Base-by-base conservation (phyloP, 73 alveolate species). In the Diophrys sp. region DNA sequence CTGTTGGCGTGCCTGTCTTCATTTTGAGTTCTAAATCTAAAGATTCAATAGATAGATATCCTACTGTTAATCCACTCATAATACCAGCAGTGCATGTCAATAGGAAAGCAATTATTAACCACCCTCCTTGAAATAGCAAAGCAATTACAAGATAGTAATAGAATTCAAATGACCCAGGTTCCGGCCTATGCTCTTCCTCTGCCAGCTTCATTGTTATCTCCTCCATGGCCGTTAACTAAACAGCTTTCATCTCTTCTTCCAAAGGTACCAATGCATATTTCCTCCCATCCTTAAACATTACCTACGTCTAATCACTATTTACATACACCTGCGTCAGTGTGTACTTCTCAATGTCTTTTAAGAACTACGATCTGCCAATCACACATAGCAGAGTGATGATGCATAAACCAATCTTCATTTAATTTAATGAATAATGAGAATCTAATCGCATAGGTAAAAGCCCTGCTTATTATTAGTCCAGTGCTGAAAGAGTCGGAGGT, bases 61-160 rank as follows among this genome's bases (percentile, higher is more conserved):
- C 99, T 5, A 95, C 99, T 53, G 99, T 96, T 84, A 96, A 85
- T 5, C 99, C 99, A 82, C 98, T 90, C 94, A 96, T 95, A n/a
- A 96, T 74, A 27, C 99, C 99, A 23, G 99, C 99, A 77, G 93
- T 80, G 54, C 90, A 79, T 14, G 95, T 96, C 31, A 93, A 80
- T 62, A 82, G 90, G 26, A 89, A 23, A 0, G 89, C 62, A 25
- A 77, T 66, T 18, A 23, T 1, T 11, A 79, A 28, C 11, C 75
- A 67, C 55, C n/a, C n/a, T n/a, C n/a, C n/a, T n/a, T n/a, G n/a
- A n/a, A n/a, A n/a, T 5, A 44, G 18, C 18, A 44, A 44, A 11
- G 62, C 5, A 18, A 44, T 11, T 11, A 5, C 62, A 11, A 18
- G n/a, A 44, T 44, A 44, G 18, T 44, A 44, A 18, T 44, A 44